phyloP scores from a whole-genome alignment of 2,329 filamentous ascomycete genomes.

The Tympanopsis confertula region DNA sequence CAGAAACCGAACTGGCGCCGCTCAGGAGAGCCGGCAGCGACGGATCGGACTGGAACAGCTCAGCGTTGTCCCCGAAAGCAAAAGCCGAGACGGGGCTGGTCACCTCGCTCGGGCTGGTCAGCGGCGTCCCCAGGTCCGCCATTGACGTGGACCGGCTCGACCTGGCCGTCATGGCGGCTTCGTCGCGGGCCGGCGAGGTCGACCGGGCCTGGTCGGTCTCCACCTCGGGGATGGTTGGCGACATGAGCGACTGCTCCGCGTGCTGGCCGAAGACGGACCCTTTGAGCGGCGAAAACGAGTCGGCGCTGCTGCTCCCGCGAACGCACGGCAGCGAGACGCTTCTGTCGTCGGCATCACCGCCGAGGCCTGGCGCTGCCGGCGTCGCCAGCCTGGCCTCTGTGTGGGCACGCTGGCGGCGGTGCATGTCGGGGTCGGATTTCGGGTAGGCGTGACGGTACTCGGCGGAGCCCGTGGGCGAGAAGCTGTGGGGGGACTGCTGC shows the following conservation, averaged over 20 bases:
- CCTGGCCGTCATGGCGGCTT: constrained; percentile 29
- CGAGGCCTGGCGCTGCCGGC: constrained; percentile 31
- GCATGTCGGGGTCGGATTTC: constrained; percentile 30
- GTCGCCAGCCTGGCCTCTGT: constrained; percentile 31
- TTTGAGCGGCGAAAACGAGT: not conserved
- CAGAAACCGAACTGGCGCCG: constrained; percentile 52
- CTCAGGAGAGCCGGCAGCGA: constrained; percentile 53
- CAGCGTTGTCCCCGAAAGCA: constrained; percentile 31
- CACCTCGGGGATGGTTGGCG: not conserved
- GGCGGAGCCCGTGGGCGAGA: constrained; percentile 16
- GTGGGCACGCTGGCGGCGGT: constrained; percentile 19
- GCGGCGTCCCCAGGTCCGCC: constrained; percentile 32
- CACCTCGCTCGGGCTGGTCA: constrained; percentile 42
- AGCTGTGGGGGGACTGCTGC: constrained; percentile 5
- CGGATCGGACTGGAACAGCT: constrained; percentile 47
- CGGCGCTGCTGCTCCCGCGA: too few species aligned
- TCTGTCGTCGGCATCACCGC: constrained; percentile 21
- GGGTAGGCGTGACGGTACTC: constrained; percentile 30
- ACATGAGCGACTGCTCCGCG: not conserved
- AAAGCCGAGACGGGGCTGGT: constrained; percentile 32
- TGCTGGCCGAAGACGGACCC: too few species aligned
- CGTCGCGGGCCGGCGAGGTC: constrained; percentile 21
- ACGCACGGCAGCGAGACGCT: too few species aligned
- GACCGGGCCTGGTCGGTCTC: constrained; percentile 3
- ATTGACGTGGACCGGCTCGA: constrained; percentile 41